Conservation (phyloP, 148 eudicot species). For the Diospyros lotus region DNA sequence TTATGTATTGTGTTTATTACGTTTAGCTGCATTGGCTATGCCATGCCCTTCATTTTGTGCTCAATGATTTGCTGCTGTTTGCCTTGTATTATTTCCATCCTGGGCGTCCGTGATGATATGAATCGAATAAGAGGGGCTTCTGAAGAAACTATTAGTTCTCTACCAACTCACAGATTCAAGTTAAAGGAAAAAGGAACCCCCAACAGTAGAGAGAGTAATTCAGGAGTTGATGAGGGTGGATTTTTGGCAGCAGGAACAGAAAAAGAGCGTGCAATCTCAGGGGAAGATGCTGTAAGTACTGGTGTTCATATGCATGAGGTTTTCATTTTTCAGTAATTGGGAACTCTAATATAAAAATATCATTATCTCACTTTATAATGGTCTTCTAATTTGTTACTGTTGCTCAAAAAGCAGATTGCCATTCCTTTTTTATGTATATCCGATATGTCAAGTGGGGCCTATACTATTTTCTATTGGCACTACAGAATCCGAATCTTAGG, state of each 20-base stretch:
- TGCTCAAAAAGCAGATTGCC: background rate
- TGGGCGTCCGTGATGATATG: conserved; percentile 65
- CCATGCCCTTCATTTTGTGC: conserved; percentile 76
- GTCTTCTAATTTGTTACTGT: background rate
- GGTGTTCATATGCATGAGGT: background rate
- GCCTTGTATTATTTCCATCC: conserved; percentile 62
- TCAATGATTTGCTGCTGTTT: conserved; percentile 78
- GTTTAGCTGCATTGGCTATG: conserved; percentile 65
- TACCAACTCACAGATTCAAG: conserved; percentile 61
- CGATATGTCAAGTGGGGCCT: background rate
- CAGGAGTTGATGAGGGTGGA: conserved; percentile 48
- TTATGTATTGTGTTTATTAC: conserved; percentile 62
- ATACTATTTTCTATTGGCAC: background rate
- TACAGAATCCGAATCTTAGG: background rate
- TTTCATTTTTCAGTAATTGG: background rate
- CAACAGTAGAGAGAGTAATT: conserved; percentile 22
- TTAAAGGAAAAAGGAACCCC: conserved; percentile 32
- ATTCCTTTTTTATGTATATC: background rate
- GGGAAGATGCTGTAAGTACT: conserved; percentile 73
- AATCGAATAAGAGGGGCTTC: conserved; percentile 59
- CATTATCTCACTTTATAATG: background rate
- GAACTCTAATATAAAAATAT: background rate
- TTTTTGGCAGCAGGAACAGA: conserved; percentile 61
- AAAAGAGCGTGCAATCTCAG: conserved; percentile 57
- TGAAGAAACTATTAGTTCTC: conserved; percentile 59